Percentiles rank a stretch among this genome's conserved stretches.
phyloP scores from a whole-genome alignment of 495 filamentous ascomycete genomes.

The Pyrenula aspistea region DNA sequence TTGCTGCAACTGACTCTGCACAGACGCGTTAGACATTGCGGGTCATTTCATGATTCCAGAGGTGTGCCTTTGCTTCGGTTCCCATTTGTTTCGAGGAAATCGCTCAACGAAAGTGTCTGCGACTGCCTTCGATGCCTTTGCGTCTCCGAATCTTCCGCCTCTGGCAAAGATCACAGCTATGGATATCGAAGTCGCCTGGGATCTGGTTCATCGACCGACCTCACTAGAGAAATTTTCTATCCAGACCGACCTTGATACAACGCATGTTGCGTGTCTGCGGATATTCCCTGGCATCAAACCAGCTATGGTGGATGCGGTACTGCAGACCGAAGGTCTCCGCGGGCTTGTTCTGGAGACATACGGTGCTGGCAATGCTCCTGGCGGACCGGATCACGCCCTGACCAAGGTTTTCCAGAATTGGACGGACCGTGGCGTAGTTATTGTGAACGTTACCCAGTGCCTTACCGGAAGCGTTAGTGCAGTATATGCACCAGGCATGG shows the following conservation, averaged over 20 bases:
- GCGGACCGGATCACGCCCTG: conserved; percentile 69
- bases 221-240: conserved; percentile 63
- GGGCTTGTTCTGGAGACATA: conserved; percentile 91
- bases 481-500: conserved; percentile 83
- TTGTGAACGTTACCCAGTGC: conserved; percentile 93
- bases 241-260: conserved; percentile 67
- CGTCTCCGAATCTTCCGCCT: conserved; percentile 70
- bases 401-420: conserved; percentile 70
- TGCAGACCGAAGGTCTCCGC: conserved; percentile 63
- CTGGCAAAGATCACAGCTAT: conserved; percentile 71
- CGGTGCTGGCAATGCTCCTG: conserved; percentile 87
- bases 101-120: conserved; percentile 82
- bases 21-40: conserved; percentile 69
- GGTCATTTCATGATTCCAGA: conserved; percentile 95
- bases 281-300: conserved; percentile 95
- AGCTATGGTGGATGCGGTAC: conserved; percentile 84
- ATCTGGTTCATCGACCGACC: conserved; percentile 62
- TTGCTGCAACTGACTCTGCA: background rate
- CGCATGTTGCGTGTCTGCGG: conserved; percentile 82
- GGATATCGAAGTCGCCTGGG: conserved; percentile 76
- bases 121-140: conserved; percentile 76
- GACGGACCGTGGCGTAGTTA: conserved; percentile 67
- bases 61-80: conserved; percentile 91
- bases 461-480: conserved; percentile 78
- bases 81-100: conserved; percentile 86